Evolutionary conservation across 1,284 basidiomycete species (phyloP).

Genomic region (Cutaneotrichosporon cyanovorans): DNA sequence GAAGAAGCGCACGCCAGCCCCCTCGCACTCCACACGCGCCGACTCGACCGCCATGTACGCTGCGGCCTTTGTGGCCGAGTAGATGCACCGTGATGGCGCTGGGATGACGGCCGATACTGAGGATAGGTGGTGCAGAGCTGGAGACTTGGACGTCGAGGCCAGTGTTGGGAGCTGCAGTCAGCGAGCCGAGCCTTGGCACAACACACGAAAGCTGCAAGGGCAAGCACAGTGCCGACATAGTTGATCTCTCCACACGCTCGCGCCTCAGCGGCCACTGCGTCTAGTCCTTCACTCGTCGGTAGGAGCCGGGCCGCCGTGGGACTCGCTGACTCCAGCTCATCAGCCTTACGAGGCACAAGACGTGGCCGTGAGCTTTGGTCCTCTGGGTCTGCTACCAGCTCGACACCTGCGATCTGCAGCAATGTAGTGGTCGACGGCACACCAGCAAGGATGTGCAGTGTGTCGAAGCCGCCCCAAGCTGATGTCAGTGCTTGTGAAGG

Average conservation of each 20-base stretch:
- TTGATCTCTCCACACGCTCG: conserved; percentile 46
- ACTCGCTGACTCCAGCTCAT: neutral
- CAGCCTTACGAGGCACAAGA: conserved; percentile 6
- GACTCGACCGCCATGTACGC: conserved; percentile 67
- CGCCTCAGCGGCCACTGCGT: conserved; percentile 43
- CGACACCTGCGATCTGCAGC: conserved; percentile 62
- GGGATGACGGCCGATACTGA: conserved; percentile 73
- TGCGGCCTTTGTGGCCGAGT: conserved; percentile 75
- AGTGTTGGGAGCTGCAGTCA: conserved; percentile 65
- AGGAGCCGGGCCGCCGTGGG: neutral
- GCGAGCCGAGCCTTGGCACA: neutral
- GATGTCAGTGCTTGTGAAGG: neutral
- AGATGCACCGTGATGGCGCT: conserved; percentile 76
- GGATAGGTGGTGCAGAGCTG: conserved; percentile 71
- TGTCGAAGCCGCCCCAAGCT: conserved; percentile 80
- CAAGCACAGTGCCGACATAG: conserved; percentile 47
- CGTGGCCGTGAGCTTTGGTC: conserved; percentile 4
- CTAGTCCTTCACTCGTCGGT: conserved; percentile 36
- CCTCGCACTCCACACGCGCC: conserved; percentile 54
- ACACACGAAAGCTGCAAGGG: conserved; percentile 47
- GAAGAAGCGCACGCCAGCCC: conserved; percentile 43
- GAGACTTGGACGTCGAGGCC: conserved; percentile 58
- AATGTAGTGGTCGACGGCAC: conserved; percentile 75
- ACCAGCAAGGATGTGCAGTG: conserved; percentile 73
- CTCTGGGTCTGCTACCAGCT: conserved; percentile 34